These are phyloP conservation scores for Metschnikowia shivogae DNA, from an alignment of 805 yeast genomes.

Conservation along the genomic window DNA sequence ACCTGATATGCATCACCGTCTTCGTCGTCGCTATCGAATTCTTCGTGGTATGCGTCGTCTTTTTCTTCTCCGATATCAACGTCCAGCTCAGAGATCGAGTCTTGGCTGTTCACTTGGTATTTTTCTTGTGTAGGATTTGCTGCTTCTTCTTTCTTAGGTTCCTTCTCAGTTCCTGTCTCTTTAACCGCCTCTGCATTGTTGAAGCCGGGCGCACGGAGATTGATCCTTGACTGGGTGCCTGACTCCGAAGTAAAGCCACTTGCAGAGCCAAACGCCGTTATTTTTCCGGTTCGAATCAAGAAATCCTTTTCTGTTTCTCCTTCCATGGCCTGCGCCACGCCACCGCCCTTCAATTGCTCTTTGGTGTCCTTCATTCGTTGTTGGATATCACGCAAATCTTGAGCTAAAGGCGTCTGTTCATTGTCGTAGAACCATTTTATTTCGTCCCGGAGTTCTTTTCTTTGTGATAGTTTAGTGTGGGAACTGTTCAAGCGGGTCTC, in stretches of 20 bases:
- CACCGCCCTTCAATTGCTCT: slow-evolving; percentile 37
- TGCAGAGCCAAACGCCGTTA: slow-evolving; percentile 85
- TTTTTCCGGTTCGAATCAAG: slow-evolving; percentile 82
- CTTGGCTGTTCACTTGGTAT: neutral
- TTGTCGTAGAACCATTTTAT: slow-evolving; percentile 45
- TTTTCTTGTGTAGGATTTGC: neutral
- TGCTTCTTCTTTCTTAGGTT: neutral
- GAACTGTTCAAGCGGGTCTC: slow-evolving; percentile 47
- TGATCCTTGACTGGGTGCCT: slow-evolving; percentile 34
- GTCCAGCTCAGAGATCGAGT: neutral
- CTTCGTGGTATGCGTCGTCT: neutral
- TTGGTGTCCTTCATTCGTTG: slow-evolving; percentile 31
- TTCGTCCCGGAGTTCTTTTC: slow-evolving; percentile 51
- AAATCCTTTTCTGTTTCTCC: slow-evolving; percentile 80
- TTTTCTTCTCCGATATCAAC: neutral
- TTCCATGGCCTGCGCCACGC: slow-evolving; percentile 6
- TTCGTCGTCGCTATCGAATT: neutral
- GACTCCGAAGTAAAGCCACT: slow-evolving; percentile 43
- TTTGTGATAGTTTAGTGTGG: slow-evolving; percentile 60
- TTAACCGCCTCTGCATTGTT: slow-evolving; percentile 7
- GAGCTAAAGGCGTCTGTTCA: slow-evolving; percentile 50
- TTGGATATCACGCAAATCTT: slow-evolving; percentile 57
- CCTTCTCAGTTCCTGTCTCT: neutral
- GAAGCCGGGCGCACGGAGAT: slow-evolving; percentile 50
- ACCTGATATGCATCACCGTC: neutral